phyloP scores from a whole-genome alignment of 2,329 filamentous ascomycete genomes.

The Exutisphaerella laricina region DNA sequence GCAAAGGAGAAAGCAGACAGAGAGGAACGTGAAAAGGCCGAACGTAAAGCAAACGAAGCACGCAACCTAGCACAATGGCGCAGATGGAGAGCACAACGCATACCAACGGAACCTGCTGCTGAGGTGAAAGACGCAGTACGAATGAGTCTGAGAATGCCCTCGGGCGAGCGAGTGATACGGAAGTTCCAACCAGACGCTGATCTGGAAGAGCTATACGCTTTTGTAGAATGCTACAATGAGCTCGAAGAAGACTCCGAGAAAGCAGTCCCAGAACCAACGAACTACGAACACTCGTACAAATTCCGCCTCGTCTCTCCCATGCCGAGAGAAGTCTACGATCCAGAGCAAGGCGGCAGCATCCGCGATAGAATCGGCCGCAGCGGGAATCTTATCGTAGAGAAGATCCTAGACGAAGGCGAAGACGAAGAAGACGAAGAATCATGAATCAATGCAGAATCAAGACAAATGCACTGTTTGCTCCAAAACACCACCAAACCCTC shows the following conservation, averaged over 20 bases:
- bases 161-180: constrained; percentile 69
- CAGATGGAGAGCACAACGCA: constrained; percentile 65
- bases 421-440: constrained; percentile 43
- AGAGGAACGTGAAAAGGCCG: constrained; percentile 59
- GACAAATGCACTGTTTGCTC: no score
- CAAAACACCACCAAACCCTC: no score
- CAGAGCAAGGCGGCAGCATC: constrained; percentile 61
- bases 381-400: constrained; percentile 85
- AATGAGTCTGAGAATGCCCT: constrained; percentile 57
- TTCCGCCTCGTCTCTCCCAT: constrained; percentile 82
- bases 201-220: constrained; percentile 89
- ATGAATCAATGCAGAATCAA: no score
- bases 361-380: constrained; percentile 71
- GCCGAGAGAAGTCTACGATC: constrained; percentile 73
- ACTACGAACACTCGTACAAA: constrained; percentile 74
- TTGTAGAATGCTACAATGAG: constrained; percentile 82
- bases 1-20: constrained; percentile 56
- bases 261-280: constrained; percentile 51
- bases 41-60: constrained; percentile 54
- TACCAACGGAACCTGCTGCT: constrained; percentile 62
- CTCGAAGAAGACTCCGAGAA: constrained; percentile 41
- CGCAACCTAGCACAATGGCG: constrained; percentile 65
- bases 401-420: constrained; percentile 51
- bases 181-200: constrained; percentile 64
- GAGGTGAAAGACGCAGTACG: constrained; percentile 65